These are phyloP conservation scores for Magnolia officinalis DNA, from an alignment of 164 flowering plant genomes.

Conservation along the genomic window DNA sequence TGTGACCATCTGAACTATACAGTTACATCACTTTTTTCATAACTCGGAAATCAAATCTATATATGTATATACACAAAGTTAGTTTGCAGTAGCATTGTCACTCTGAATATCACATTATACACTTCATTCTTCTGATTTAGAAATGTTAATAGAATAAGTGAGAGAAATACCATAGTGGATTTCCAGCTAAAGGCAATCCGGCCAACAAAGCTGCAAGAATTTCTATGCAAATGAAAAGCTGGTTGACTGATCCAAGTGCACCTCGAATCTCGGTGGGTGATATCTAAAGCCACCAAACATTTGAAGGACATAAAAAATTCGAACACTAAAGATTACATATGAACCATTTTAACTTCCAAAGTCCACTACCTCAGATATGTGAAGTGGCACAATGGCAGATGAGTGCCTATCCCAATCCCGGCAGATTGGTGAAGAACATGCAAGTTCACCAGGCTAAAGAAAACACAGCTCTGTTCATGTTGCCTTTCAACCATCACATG, in stretches of 20 bases:
- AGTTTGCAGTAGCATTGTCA: neutral
- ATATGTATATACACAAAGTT: neutral
- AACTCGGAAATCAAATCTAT: too few species aligned
- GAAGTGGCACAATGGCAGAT: constrained; percentile 94
- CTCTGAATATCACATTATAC: neutral
- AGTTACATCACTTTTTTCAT: too few species aligned
- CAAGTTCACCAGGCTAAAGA: too few species aligned
- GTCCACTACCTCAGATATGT: constrained; percentile 91
- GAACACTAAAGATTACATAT: neutral
- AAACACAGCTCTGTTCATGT: too few species aligned
- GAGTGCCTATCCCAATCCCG: constrained; percentile 96
- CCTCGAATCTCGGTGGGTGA: constrained; percentile 99
- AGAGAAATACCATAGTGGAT: constrained; percentile 71
- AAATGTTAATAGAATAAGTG: neutral
- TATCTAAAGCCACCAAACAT: constrained; percentile 44
- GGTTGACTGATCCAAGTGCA: constrained; percentile 94
- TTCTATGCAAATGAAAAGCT: constrained; percentile 89
- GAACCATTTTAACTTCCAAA: constrained; percentile 6
- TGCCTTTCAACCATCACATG: too few species aligned
- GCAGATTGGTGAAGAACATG: constrained; percentile 52
- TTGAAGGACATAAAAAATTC: constrained; percentile 2
- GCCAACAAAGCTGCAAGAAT: constrained; percentile 94
- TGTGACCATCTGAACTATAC: too few species aligned
- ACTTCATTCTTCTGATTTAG: neutral
- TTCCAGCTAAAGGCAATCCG: constrained; percentile 86